A percentile compares a stretch with the other conserved stretches of the same genome.
These are phyloP conservation scores for Rhododendron kiyosumense DNA, from an alignment of 148 eudicot genomes.

Conservation along the genomic window DNA sequence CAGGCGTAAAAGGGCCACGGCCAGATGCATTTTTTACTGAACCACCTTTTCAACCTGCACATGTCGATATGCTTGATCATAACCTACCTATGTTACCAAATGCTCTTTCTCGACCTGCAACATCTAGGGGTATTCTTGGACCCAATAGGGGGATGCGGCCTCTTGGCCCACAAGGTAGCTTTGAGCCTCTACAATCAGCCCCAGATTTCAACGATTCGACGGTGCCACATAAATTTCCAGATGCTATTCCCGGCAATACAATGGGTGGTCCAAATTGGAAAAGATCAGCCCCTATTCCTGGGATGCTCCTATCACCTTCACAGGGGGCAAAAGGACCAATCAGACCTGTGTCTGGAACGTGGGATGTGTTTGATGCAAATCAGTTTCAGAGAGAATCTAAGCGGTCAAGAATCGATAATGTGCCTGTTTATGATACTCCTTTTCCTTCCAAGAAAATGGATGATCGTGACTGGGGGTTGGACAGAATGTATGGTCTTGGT, in stretches of 20 bases:
- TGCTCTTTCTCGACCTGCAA: constrained; percentile 33
- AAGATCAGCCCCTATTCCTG: constrained; percentile 55
- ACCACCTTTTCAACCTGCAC: constrained; percentile 36
- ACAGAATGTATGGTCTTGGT: constrained; percentile 33
- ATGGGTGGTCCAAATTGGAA: constrained; percentile 54
- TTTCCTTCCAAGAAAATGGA: constrained; percentile 24
- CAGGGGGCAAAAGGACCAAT: constrained; percentile 27
- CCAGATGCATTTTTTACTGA: constrained; percentile 41
- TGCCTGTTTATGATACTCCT: constrained; percentile 28
- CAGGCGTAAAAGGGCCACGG: constrained; percentile 49
- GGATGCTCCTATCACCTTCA: constrained; percentile 49
- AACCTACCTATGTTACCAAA: constrained; percentile 27
- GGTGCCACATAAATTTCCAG: constrained; percentile 30
- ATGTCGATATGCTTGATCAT: constrained; percentile 37
- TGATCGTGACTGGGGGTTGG: constrained; percentile 19
- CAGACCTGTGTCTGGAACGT: constrained; percentile 45
- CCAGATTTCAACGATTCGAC: constrained; percentile 48
- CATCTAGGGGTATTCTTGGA: constrained; percentile 44
- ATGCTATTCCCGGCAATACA: constrained; percentile 28
- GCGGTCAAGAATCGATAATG: constrained; percentile 57
- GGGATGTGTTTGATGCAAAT: constrained; percentile 73
- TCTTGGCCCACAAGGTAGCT: constrained; percentile 52
- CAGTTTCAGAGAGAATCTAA: constrained; percentile 70
- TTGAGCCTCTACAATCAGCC: constrained; percentile 39
- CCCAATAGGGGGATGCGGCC: constrained; percentile 43